A percentile compares a stretch with the other conserved stretches of the same genome.
These are phyloP conservation scores for Thymus quinquecostatus DNA, from an alignment of 257 asterid species.

Conservation along the genomic window DNA sequence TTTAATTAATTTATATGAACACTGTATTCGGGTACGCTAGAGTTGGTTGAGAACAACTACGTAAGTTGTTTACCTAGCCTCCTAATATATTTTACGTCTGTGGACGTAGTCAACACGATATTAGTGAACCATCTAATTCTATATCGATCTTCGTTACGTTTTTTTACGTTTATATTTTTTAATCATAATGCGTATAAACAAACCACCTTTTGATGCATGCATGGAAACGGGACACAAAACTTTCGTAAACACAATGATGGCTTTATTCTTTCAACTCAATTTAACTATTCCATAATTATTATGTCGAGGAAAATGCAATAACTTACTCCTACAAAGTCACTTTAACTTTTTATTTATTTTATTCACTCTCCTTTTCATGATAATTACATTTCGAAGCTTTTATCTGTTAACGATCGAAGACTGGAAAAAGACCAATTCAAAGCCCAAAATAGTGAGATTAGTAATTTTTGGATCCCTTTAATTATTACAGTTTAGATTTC, in stretches of 20 bases:
- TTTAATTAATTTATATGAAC: neutral
- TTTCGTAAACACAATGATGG: slow-evolving; percentile 20
- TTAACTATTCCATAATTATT: slow-evolving; percentile 1
- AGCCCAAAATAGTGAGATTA: slow-evolving; percentile 30
- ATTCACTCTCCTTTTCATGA: neutral
- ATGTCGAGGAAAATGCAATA: neutral
- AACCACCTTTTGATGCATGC: slow-evolving; percentile 5
- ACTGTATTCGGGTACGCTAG: too few species aligned
- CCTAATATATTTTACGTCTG: too few species aligned
- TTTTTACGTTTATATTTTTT: too few species aligned
- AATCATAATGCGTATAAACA: too few species aligned
- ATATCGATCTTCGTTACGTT: too few species aligned
- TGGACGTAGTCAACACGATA: too few species aligned
- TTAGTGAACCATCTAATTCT: too few species aligned
- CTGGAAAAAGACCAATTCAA: slow-evolving; percentile 50
- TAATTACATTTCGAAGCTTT: neutral
- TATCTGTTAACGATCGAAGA: slow-evolving; percentile 29
- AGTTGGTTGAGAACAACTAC: too few species aligned
- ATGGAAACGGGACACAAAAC: slow-evolving; percentile 4
- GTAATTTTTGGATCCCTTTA: slow-evolving; percentile 34
- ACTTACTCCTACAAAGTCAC: too few species aligned
- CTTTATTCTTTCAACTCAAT: neutral
- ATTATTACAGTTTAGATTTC: slow-evolving; percentile 3
- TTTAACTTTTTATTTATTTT: neutral
- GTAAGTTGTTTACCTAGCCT: too few species aligned